Evolutionary conservation across 768 basidiomycete species (phyloP).

Genomic region (Pleurotus tuoliensis): DNA sequence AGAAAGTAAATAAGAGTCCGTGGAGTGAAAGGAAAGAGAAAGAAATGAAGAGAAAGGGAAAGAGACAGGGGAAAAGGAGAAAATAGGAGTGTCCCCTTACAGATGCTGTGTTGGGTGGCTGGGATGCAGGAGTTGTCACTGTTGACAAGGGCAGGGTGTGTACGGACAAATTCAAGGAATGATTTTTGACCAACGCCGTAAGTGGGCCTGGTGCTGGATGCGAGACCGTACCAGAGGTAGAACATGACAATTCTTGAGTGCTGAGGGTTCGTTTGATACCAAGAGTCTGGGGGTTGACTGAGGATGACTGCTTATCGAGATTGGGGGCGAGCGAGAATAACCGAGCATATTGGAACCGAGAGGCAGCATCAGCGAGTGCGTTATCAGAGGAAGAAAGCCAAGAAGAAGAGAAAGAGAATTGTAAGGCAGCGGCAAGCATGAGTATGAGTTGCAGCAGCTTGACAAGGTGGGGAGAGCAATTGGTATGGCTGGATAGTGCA

Average conservation of each 20-base stretch:
- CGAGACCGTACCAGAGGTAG: constrained; percentile 11
- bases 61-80: too few species aligned
- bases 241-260: not conserved
- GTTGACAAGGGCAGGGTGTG: constrained; percentile 12
- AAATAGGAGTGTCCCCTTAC: too few species aligned
- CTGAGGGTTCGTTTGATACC: constrained; percentile 14
- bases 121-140: constrained; percentile 14
- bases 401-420: constrained; percentile 20
- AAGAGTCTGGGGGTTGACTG: constrained; percentile 15
- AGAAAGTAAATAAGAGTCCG: too few species aligned
- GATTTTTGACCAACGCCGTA: constrained; percentile 15
- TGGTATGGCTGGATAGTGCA: constrained; percentile 12
- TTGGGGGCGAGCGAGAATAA: constrained; percentile 22
- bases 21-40: too few species aligned
- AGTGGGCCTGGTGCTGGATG: constrained; percentile 5
- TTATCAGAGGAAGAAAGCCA: constrained; percentile 20
- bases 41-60: too few species aligned
- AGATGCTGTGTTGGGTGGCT: constrained; percentile 7
- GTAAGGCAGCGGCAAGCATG: constrained; percentile 15
- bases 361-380: constrained; percentile 22
- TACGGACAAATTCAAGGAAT: constrained; percentile 22
- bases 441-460: constrained; percentile 11
- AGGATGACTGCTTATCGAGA: constrained; percentile 13
- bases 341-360: constrained; percentile 20
- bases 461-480: constrained; percentile 11